Percentiles rank a stretch among this genome's conserved stretches.
Conservation (phyloP, 2,329 filamentous ascomycete species). For the Fusarium tjaetaba region DNA sequence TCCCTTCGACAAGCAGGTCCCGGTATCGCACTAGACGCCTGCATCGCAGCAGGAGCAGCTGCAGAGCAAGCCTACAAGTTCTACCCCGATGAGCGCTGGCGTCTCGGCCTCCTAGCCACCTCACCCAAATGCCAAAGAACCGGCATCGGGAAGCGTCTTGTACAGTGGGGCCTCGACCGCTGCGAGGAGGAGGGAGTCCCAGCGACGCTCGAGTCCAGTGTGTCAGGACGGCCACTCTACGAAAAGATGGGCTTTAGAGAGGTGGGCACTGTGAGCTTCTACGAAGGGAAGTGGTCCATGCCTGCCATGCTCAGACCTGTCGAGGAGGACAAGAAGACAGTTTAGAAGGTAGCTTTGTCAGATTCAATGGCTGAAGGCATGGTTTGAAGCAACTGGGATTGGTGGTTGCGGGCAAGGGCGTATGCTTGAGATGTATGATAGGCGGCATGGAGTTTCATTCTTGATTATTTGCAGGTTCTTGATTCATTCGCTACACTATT, state of each 20-base stretch:
- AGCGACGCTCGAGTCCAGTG: conserved; percentile 14
- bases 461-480: background rate
- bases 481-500: background rate
- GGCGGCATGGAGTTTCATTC: background rate
- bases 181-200: conserved; percentile 19
- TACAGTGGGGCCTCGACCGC: conserved; percentile 23
- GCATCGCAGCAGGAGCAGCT: background rate
- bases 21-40: background rate
- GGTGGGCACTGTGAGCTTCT: background rate
- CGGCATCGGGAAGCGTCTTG: conserved; percentile 14
- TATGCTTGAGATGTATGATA: background rate
- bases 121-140: conserved; percentile 17
- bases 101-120: conserved; percentile 14
- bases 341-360: background rate
- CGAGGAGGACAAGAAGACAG: background rate
- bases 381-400: background rate
- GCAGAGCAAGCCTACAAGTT: background rate
- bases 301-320: conserved; percentile 14
- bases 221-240: background rate
- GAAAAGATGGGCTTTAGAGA: conserved; percentile 20
- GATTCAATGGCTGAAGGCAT: background rate
- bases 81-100: conserved; percentile 20
- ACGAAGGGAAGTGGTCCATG: background rate
- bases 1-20: background rate
- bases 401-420: background rate